phyloP scores from a whole-genome alignment of 2,329 filamentous ascomycete species.

The Epicoccum sorghinum region DNA sequence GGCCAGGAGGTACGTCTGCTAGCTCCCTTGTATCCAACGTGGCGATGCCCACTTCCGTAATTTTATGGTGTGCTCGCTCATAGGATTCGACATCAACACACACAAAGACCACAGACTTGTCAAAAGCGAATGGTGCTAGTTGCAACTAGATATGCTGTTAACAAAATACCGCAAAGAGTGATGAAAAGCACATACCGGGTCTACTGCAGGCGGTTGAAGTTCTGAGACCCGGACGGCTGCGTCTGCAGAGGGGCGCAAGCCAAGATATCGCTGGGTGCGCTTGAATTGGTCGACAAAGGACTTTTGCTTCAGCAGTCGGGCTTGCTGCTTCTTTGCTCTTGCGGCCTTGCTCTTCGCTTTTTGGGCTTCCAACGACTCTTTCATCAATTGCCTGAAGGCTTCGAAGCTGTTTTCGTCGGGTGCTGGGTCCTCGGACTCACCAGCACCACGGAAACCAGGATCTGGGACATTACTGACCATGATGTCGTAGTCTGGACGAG shows the following conservation, averaged over 20 bases:
- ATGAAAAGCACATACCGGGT: slow-evolving; percentile 11
- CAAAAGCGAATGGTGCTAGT: slow-evolving; percentile 44
- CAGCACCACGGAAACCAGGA: slow-evolving; percentile 16
- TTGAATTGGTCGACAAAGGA: slow-evolving; percentile 63
- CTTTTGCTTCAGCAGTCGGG: slow-evolving; percentile 58
- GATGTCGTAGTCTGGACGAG: slow-evolving; percentile 52
- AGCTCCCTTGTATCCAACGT: slow-evolving; percentile 75
- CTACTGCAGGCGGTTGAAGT: slow-evolving; percentile 18
- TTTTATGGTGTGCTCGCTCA: slow-evolving; percentile 67
- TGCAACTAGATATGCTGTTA: slow-evolving; percentile 5
- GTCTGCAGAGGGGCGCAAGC: slow-evolving; percentile 58
- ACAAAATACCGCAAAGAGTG: neutral
- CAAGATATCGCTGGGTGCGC: slow-evolving; percentile 72
- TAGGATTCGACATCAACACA: slow-evolving; percentile 83
- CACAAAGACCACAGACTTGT: slow-evolving; percentile 68
- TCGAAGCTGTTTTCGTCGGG: slow-evolving; percentile 49
- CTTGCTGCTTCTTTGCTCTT: slow-evolving; percentile 58
- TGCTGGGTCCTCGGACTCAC: slow-evolving; percentile 28
- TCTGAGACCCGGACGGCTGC: neutral
- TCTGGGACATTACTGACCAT: slow-evolving; percentile 36
- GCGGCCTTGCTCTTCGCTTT: slow-evolving; percentile 57
- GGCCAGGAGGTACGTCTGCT: slow-evolving; percentile 62
- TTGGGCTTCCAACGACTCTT: slow-evolving; percentile 56
- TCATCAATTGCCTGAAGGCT: slow-evolving; percentile 62
- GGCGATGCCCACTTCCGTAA: slow-evolving; percentile 88